A percentile compares a stretch with the other conserved stretches of the same genome.
Conservation (phyloP, 148 eudicot species). For the Camellia lanceoleosa region DNA sequence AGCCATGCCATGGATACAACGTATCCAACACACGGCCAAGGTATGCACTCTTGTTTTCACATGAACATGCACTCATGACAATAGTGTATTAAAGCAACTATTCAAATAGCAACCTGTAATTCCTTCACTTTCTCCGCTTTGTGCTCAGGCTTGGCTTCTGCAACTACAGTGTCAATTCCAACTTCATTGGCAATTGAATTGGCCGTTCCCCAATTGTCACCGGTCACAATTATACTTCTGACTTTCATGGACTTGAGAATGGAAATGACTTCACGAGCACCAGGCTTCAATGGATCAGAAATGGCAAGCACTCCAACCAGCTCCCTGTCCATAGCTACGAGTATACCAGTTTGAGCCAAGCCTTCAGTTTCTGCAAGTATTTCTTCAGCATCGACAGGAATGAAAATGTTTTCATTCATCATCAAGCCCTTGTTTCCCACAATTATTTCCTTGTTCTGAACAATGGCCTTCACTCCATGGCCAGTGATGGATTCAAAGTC, state of each 20-base stretch:
- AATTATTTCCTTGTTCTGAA: constrained; percentile 31
- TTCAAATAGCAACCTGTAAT: constrained; percentile 55
- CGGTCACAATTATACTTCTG: constrained; percentile 6
- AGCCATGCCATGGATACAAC: not conserved
- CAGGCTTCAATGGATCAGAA: constrained; percentile 11
- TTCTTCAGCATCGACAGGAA: constrained; percentile 64
- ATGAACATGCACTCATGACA: not conserved
- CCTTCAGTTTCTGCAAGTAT: constrained; percentile 53
- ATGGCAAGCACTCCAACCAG: constrained; percentile 5
- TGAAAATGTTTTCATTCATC: constrained; percentile 42
- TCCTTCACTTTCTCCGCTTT: constrained; percentile 76
- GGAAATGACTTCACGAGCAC: not conserved
- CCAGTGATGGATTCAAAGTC: too few relatives aligned
- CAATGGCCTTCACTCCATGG: too few relatives aligned
- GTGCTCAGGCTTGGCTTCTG: constrained; percentile 80
- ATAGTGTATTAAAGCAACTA: not conserved
- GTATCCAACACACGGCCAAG: too few relatives aligned
- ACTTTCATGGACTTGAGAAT: constrained; percentile 24
- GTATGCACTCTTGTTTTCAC: not conserved
- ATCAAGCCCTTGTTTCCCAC: constrained; percentile 81
- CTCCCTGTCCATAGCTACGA: constrained; percentile 6
- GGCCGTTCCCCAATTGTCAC: constrained; percentile 12
- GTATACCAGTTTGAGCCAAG: constrained; percentile 10
- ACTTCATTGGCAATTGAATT: constrained; percentile 32
- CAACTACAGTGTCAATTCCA: constrained; percentile 38